phyloP scores from a whole-genome alignment of 2,329 filamentous ascomycete species.

The Aureobasidium subglaciale region DNA sequence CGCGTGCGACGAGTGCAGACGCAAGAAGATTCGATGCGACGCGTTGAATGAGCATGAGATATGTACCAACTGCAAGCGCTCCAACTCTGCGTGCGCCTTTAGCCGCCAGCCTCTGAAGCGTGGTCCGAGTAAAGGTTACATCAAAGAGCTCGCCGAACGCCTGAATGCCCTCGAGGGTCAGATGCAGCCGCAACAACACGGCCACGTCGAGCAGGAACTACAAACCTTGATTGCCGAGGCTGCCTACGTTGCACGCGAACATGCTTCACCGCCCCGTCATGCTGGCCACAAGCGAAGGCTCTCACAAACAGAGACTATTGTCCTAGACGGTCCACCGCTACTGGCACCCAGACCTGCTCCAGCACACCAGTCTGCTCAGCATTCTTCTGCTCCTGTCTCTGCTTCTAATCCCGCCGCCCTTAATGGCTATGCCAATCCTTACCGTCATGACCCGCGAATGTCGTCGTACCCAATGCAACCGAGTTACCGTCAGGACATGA shows the following conservation, averaged over 20 bases:
- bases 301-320: slow-evolving; percentile 7
- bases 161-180: slow-evolving; percentile 77
- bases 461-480: neutral
- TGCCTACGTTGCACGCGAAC: slow-evolving; percentile 14
- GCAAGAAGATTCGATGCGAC: slow-evolving; percentile 66
- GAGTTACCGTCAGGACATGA: neutral
- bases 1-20: slow-evolving; percentile 21
- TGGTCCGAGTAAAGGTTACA: slow-evolving; percentile 64
- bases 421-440: neutral
- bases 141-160: slow-evolving; percentile 82
- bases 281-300: slow-evolving; percentile 11
- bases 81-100: slow-evolving; percentile 72
- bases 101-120: slow-evolving; percentile 82
- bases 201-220: slow-evolving; percentile 25
- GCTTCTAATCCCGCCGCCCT: neutral
- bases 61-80: slow-evolving; percentile 74
- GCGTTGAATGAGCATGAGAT: slow-evolving; percentile 66
- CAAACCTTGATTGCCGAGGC: slow-evolving; percentile 26
- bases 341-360: slow-evolving; percentile 7
- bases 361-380: neutral
- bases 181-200: slow-evolving; percentile 38
- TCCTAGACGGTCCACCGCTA: neutral
- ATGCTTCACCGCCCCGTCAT: slow-evolving; percentile 9
- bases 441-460: neutral
- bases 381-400: neutral